Evolutionary conservation across 192 early-diverging fungal species (phyloP), one percentile per base, ranked within the genome.

Genomic region (Gorgonomyces haynaldii): DNA sequence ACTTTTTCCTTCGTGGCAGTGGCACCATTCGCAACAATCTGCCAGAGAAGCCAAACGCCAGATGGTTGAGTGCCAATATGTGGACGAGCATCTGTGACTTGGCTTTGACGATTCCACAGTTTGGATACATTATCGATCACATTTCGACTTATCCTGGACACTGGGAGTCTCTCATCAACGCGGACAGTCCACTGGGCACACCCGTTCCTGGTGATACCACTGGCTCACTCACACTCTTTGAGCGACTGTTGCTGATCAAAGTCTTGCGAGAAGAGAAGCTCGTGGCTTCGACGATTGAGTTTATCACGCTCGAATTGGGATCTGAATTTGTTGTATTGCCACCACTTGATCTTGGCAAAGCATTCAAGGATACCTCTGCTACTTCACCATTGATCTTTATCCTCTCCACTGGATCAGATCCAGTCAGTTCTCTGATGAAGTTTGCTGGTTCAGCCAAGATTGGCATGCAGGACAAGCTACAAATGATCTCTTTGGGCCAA

Each of bases 401-500:
- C 43, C 56, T 79, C 16, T 79, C 76, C 4, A 64, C 67, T 29
- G 76, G 76, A 22, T 79, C 76, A 1, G 76, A 79, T 53, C 76
- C 76, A 23, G 67, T 69, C n/a, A 53, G 63, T 29, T 52, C 62
- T 2, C 46, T 74, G 35, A 66, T 70, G 58, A 76, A 72, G 54
- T 74, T 75, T 50, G 69, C 74, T 0, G 48, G 60, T 0, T 67
- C 68, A n/a, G 65, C 67, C 29, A 68, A 76, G 6, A 54, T 76
- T 19, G 67, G 65, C 29, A 74, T 74, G 67, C 65, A 70, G 34
- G 73, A 79, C 32, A 31, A 70, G 26, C 56, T 79, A 16, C 70
- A 74, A 32, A 79, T 77, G 69, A 79, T 79, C n/a, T 77, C 73
- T 6, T 56, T 79, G 15, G 76, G 76, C 16, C 76, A 79, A 44